Base-by-base conservation (phyloP, 306 rosid species). In the Morella rubra region DNA sequence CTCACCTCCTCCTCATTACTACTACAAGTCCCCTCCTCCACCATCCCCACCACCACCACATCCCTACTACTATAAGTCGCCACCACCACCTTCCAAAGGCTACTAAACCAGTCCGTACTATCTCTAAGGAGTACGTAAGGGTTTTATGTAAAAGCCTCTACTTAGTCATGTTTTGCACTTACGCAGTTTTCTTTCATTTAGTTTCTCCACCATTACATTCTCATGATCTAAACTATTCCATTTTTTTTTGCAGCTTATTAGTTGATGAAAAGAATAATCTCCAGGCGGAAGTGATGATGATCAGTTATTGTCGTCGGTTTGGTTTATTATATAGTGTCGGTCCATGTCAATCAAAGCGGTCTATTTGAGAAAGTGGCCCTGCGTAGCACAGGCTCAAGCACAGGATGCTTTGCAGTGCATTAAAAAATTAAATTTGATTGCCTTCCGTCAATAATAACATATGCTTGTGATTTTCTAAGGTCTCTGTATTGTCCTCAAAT, bases 81-180 rank as follows among this genome's bases (percentile, higher is more conserved):
- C 69, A 32, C 69, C 68, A 0, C 68, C 71, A 2, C 49, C 71
- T 0, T 24, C 49, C 0, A 19, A 9, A 1, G 16, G 2, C 0
- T 69, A 20, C 52, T 41, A 69, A 24, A n/a, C 40, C 13, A 56
- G 60, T 78, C 79, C 8, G 75, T 22, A 42, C 58, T 24, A 2
- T 20, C 0, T 47, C 76, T 8, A 47, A 10, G 62, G 6, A 70
- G 66, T 66, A 52, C 16, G 81, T 77, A 73, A 77, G 85, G 65
- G 42, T 53, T 16, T 32, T 44, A 32, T 3, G 37, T 32, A 32
- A 32, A 20, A 2, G 37, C 3, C 37, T 32, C 2, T 5, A 19
- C 51, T 51, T 12, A 55, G 37, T 4, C 4, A 2, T 49, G 1
- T 22, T 18, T 15, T 20, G 12, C 56, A 46, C 3, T 32, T 32